Percentiles rank a stretch among this genome's conserved stretches.
Conservation (phyloP, 208 protist species). For the Wallacemonas sp. region DNA sequence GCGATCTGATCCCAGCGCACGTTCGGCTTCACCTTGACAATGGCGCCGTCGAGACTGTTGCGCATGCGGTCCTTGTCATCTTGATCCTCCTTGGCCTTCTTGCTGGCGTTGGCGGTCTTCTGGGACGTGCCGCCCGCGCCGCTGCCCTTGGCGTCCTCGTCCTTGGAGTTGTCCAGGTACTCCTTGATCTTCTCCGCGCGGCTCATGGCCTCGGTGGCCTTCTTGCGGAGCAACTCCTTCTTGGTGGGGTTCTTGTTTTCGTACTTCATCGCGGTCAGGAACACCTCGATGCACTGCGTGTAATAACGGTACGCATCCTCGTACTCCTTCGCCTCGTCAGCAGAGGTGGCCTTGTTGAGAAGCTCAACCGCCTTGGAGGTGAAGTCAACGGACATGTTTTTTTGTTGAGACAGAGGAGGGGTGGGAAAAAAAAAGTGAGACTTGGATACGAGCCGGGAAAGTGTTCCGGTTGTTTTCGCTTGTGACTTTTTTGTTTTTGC, state of each 20-base stretch:
- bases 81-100: conserved; percentile 92
- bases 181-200: conserved; percentile 97
- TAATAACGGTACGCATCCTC: conserved; percentile 94
- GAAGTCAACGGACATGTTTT: conserved; percentile 90
- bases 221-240: conserved; percentile 90
- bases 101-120: conserved; percentile 68
- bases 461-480: no score
- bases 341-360: conserved; percentile 90
- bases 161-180: conserved; percentile 85
- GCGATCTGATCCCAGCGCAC: conserved; percentile 90
- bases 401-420: conserved; percentile 1
- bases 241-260: conserved; percentile 94
- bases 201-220: conserved; percentile 93
- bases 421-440: conserved; percentile 22
- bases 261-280: conserved; percentile 96
- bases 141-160: conserved; percentile 39
- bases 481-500: no score
- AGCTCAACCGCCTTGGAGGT: conserved; percentile 93
- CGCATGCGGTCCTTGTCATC: conserved; percentile 92
- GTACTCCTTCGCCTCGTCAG: conserved; percentile 94
- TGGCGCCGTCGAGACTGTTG: conserved; percentile 74
- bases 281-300: conserved; percentile 94
- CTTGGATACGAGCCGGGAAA: conserved; percentile 1
- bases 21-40: conserved; percentile 86
- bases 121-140: conserved; percentile 37